Base-by-base conservation (phyloP, 83 land plant genomes). In the Picea engelmannii region DNA sequence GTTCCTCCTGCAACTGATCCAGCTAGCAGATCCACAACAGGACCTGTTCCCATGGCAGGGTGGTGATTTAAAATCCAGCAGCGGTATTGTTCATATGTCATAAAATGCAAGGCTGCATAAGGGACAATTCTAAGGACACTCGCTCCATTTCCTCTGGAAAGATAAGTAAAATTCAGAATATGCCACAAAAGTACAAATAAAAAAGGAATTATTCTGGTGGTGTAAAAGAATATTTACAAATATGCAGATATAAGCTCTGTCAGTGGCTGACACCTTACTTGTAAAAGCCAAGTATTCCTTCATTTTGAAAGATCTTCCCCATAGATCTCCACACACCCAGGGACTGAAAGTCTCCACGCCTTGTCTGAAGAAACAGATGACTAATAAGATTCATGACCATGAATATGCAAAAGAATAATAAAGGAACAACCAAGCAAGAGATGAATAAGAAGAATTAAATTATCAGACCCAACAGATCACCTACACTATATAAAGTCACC, bases 1-100 rank as follows among this genome's bases (percentile, higher is more conserved):
- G 94, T 98, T 52, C 99, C 99, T 38, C 99, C 99, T 85, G 99
- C 92, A 17, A 89, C 86, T 49, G 99, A 94, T 68, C 99, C 99
- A 81, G 99, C 99, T 77, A 97, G 79, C 68, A 97, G 93, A 84
- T 97, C 98, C 12, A 97, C 83, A 52, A 87, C 40, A 35, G 99
- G 93, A 25, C 98, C 99, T 15, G 93, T 89, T 60, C 93, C 95
- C 52, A 92, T 73, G 17, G 85, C 78, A 38, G 96, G 86, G 73
- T 62, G 86, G 58, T 91, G 86, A 74, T 90, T 88, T 67, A 94
- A 55, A 21, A 98, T 88, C 96, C 95, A 96, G 20, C 83, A 79
- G 27, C 98, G 88, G 76, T 98, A 98, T 80, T 89, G 95, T 89
- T 98, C 99, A 86, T 98, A 98, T 31, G 99, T 88, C 94, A 94